phyloP scores from a whole-genome alignment of 2,329 filamentous ascomycete genomes.

The Boeremia lycopersici region DNA sequence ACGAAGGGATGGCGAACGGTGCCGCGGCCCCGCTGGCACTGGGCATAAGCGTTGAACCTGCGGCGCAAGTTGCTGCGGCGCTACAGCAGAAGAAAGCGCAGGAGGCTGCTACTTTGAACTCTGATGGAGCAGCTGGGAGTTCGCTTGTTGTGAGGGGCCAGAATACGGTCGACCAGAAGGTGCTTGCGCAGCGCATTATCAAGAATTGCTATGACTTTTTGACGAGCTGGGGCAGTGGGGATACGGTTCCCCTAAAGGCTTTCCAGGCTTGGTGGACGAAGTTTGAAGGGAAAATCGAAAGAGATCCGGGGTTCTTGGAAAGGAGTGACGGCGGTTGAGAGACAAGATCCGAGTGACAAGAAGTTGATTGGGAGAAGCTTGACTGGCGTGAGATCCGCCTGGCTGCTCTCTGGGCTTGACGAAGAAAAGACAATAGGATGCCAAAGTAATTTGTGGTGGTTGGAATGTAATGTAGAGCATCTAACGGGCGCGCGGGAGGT shows the following conservation, averaged over 20 bases:
- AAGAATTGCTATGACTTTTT: slow-evolving; percentile 97
- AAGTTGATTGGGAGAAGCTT: not conserved
- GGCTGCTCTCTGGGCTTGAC: too few relatives aligned
- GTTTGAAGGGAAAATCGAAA: slow-evolving; percentile 85
- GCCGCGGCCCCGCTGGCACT: slow-evolving; percentile 62
- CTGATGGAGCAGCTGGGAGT: slow-evolving; percentile 20
- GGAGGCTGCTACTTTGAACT: slow-evolving; percentile 36
- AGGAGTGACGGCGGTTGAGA: slow-evolving; percentile 60
- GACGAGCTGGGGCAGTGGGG: slow-evolving; percentile 78
- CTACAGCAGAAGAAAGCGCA: slow-evolving; percentile 64
- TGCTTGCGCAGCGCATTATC: slow-evolving; percentile 91
- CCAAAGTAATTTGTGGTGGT: too few relatives aligned
- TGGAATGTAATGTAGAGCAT: too few relatives aligned
- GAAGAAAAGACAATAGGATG: too few relatives aligned
- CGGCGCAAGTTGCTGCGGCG: slow-evolving; percentile 71
- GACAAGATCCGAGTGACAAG: not conserved
- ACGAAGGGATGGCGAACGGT: slow-evolving; percentile 41
- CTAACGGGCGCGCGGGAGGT: too few relatives aligned
- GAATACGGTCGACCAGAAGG: slow-evolving; percentile 61
- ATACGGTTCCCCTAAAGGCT: slow-evolving; percentile 90
- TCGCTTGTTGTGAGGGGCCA: slow-evolving; percentile 47
- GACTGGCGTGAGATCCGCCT: too few relatives aligned
- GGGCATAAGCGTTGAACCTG: slow-evolving; percentile 82
- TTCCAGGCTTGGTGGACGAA: slow-evolving; percentile 99
- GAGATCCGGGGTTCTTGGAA: slow-evolving; percentile 89